A percentile compares a stretch with the other conserved stretches of the same genome.
These are phyloP conservation scores for Salix udensis DNA, from an alignment of 345 rosid genomes.

Conservation along the genomic window DNA sequence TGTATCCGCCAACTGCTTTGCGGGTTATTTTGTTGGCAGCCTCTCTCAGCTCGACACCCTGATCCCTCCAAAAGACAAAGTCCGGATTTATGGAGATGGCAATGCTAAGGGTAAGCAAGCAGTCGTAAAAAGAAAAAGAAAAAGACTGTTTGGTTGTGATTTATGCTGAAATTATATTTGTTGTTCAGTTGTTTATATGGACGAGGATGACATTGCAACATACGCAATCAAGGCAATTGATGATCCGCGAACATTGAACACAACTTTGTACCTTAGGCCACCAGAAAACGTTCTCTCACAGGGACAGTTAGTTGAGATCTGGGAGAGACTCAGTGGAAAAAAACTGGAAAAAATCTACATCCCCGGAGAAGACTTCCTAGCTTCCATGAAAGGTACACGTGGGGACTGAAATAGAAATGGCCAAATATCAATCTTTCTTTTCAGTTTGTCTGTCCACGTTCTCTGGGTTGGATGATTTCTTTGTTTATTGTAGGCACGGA, in stretches of 20 bases:
- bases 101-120: constrained; percentile 53
- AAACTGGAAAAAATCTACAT: constrained; percentile 41
- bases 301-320: constrained; percentile 45
- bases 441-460: not conserved
- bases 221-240: constrained; percentile 61
- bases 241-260: constrained; percentile 66
- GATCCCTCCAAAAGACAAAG: constrained; percentile 54
- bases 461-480: not conserved
- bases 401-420: not conserved
- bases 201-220: constrained; percentile 66
- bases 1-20: constrained; percentile 67
- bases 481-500: constrained; percentile 43
- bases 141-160: not conserved
- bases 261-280: constrained; percentile 55
- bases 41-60: constrained; percentile 60
- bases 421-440: not conserved
- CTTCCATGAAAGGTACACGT: constrained; percentile 50
- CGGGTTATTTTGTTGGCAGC: constrained; percentile 67
- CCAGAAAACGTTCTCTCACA: constrained; percentile 59
- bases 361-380: constrained; percentile 50
- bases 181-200: constrained; percentile 47
- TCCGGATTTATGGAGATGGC: constrained; percentile 64
- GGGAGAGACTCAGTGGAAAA: constrained; percentile 65
- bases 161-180: not conserved
- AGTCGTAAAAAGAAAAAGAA: not conserved